Percentiles rank a stretch among this genome's conserved stretches.
phyloP scores from a whole-genome alignment of 2,329 filamentous ascomycete species.

The Paraphoma sp. region DNA sequence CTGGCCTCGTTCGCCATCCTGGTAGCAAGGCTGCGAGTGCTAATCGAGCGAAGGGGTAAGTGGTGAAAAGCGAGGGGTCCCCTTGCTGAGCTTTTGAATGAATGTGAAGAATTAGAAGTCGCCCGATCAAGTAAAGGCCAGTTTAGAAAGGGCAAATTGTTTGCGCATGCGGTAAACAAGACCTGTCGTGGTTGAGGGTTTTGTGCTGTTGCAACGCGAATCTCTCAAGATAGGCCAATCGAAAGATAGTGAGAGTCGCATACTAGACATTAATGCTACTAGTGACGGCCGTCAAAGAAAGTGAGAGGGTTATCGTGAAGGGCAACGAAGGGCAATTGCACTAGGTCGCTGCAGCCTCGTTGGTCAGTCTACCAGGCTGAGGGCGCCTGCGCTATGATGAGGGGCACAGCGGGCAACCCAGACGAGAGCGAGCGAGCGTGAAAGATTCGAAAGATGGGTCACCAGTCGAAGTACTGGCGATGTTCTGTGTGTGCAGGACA shows the following conservation, averaged over 20 bases:
- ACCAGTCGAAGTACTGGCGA: slow-evolving; percentile 4
- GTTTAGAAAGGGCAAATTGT: not conserved
- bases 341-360: slow-evolving; percentile 17
- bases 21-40: not conserved
- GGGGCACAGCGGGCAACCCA: not conserved
- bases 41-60: not conserved
- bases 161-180: not conserved
- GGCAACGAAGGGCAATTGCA: slow-evolving; percentile 7
- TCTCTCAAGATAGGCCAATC: not conserved
- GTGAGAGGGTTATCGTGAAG: not conserved
- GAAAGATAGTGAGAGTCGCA: not conserved
- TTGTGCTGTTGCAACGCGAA: not conserved
- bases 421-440: not conserved
- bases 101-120: not conserved
- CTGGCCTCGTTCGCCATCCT: slow-evolving; percentile 17
- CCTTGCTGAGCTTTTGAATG: not conserved
- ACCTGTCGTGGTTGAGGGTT: not conserved
- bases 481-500: slow-evolving; percentile 8
- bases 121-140: not conserved
- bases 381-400: not conserved
- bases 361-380: slow-evolving; percentile 6
- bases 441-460: not conserved
- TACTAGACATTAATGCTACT: slow-evolving; percentile 13
- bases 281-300: slow-evolving; percentile 2
- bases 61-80: not conserved